Base-by-base conservation (phyloP, 2,329 filamentous ascomycete genomes). In the Drechslerella coelobrocha region DNA sequence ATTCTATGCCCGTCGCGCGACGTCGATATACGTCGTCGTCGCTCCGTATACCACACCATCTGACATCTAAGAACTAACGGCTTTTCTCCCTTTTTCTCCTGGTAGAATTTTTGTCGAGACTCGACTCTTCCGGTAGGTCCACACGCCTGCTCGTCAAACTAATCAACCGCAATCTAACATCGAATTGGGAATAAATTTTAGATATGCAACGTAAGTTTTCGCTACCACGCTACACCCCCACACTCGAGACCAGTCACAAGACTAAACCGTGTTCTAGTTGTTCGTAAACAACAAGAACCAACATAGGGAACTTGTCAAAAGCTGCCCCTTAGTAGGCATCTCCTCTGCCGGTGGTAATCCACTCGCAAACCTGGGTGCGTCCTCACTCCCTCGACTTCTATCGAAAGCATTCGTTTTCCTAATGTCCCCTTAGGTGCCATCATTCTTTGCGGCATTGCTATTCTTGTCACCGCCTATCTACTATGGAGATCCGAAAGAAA, bases 401-500 rank as follows among this genome's bases (percentile, higher is more conserved):
- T 21, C 17, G 34, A 52, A 71, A n/a, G n/a, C n/a, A 62, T 61
- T 61, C 76, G 82, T 54, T 52, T 21, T 19, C 37, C 39, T 55
- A 54, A 50, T 37, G 63, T 76, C n/a, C n/a, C 21, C 14, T 17
- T 75, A 91, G 89, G 94, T n/a, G 95, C 92, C 6, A 96, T 99
- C 78, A 75, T 99, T 48, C 79, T 97, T 41, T 89, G 86, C 72
- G 91, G 84, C 72, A 78, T 96, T 73, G 91, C 92, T 41, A 92
- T 99, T 75, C 76, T 85, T 21, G 81, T 85, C 7, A 83, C 89
- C 2, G 77, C 81, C 9, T 87, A 89, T 75, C 82, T 99, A 65
- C 76, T 97, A 79, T 85, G 89, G 80, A 84, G 86, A 74, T 96
- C 94, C 19, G 90, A 97, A 76, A 86, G 85, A 78, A 97, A 99